phyloP scores from a whole-genome alignment of 495 filamentous ascomycete genomes.

The Bacidia gigantensis region DNA sequence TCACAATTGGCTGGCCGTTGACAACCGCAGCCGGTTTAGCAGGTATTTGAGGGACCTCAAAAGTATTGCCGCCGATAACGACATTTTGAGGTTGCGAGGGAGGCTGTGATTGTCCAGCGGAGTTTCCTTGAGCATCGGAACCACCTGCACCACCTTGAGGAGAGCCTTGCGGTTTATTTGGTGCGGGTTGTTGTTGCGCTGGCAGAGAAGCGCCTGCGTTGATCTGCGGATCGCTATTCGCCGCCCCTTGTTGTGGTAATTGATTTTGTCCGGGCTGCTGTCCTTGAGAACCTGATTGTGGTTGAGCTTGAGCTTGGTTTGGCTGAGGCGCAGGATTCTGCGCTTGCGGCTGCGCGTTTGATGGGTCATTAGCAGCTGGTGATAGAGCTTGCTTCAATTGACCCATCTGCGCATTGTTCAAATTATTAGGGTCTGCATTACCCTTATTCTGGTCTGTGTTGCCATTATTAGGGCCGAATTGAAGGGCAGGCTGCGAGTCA shows the following conservation, averaged over 20 bases:
- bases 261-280: neutral
- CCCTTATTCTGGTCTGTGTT: too few species aligned
- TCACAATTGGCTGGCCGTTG: neutral
- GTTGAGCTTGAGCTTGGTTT: neutral
- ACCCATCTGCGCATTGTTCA: neutral
- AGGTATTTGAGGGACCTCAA: constrained; percentile 2
- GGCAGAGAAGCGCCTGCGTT: neutral
- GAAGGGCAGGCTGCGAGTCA: neutral
- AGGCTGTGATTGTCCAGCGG: neutral
- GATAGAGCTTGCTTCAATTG: neutral
- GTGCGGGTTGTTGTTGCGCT: neutral
- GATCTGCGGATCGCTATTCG: neutral
- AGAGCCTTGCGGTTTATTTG: neutral
- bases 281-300: neutral
- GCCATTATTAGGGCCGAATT: neutral
- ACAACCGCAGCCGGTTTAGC: constrained; percentile 4
- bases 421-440: neutral
- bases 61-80: neutral
- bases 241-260: neutral
- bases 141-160: neutral
- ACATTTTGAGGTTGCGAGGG: neutral
- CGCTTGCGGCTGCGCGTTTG: too few species aligned
- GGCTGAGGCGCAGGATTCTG: neutral
- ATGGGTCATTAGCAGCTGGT: neutral
- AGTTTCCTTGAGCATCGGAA: neutral